phyloP scores from a whole-genome alignment of 306 rosid genomes.

The Phaseolus lunatus region DNA sequence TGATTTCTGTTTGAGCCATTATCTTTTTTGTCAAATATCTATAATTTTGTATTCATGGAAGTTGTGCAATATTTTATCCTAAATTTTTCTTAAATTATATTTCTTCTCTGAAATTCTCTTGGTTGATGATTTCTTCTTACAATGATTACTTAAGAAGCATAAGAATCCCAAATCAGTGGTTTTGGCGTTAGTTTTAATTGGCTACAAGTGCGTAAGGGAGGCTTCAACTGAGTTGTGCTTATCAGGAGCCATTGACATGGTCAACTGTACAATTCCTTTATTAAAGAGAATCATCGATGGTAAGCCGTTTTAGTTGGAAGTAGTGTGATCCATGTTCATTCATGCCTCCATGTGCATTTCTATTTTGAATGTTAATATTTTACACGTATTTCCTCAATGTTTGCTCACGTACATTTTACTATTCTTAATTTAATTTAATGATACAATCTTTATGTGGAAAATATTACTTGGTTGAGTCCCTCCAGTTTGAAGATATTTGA shows the following conservation, averaged over 20 bases:
- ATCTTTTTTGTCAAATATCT: conserved; percentile 19
- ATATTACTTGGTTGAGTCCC: neutral
- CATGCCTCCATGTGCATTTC: neutral
- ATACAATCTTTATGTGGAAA: conserved; percentile 26
- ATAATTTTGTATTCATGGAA: conserved; percentile 18
- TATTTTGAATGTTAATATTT: conserved; percentile 22
- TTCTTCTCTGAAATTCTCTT: conserved; percentile 34
- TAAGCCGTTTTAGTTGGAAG: conserved; percentile 49
- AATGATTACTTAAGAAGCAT: conserved; percentile 55
- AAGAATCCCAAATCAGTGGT: conserved; percentile 69
- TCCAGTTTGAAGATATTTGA: conserved; percentile 27
- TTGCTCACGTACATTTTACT: conserved; percentile 1
- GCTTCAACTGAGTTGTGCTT: conserved; percentile 72
- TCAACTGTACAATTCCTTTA: conserved; percentile 60
- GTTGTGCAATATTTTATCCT: conserved; percentile 33
- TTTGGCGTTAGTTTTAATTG: conserved; percentile 71
- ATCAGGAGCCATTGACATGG: conserved; percentile 69
- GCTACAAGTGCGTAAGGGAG: conserved; percentile 71
- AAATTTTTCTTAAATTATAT: neutral
- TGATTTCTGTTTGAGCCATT: conserved; percentile 23
- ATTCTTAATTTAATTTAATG: conserved; percentile 30
- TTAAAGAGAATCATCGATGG: conserved; percentile 66
- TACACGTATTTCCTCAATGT: conserved; percentile 23
- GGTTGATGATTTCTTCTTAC: conserved; percentile 42
- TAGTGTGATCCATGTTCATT: conserved; percentile 33